Conservation (phyloP, 768 basidiomycete genomes). For the Serendipita indica region DNA sequence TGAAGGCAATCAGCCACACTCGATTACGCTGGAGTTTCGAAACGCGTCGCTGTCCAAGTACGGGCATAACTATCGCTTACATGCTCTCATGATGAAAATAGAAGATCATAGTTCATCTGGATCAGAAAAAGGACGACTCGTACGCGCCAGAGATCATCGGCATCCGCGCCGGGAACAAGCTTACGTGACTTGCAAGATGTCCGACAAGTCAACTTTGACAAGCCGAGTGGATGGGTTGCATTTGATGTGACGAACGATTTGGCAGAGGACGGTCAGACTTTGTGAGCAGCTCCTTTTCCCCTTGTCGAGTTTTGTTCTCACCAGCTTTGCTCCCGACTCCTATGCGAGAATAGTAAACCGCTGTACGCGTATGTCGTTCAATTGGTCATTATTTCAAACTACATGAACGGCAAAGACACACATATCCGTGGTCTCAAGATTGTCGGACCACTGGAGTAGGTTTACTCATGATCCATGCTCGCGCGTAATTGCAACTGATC, state of each 20-base stretch:
- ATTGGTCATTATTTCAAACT: conserved; percentile 79
- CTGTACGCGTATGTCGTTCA: conserved; percentile 83
- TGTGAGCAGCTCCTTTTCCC: not conserved
- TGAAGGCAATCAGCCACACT: conserved; percentile 95
- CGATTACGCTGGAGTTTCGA: conserved; percentile 86
- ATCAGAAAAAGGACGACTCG: conserved; percentile 86
- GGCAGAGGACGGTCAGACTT: conserved; percentile 42
- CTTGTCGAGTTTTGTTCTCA: too few relatives aligned
- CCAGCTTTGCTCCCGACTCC: too few relatives aligned
- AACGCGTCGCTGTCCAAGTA: conserved; percentile 82
- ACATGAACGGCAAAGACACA: conserved; percentile 98
- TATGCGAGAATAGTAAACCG: conserved; percentile 49
- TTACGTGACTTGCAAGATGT: conserved; percentile 88
- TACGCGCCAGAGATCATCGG: conserved; percentile 89
- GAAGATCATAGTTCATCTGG: not conserved
- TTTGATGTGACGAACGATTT: conserved; percentile 71
- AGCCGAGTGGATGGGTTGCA: conserved; percentile 89
- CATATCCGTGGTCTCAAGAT: conserved; percentile 84
- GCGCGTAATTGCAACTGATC: conserved; percentile 26
- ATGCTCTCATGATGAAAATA: too few relatives aligned
- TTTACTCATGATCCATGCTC: conserved; percentile 15
- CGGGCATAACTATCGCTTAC: conserved; percentile 11
- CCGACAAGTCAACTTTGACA: conserved; percentile 65
- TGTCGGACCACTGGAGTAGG: conserved; percentile 74
- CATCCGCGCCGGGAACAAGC: conserved; percentile 83